These are phyloP conservation scores for Pythium brassicae DNA, from an alignment of 352 stramenopile species.

Conservation along the genomic window DNA sequence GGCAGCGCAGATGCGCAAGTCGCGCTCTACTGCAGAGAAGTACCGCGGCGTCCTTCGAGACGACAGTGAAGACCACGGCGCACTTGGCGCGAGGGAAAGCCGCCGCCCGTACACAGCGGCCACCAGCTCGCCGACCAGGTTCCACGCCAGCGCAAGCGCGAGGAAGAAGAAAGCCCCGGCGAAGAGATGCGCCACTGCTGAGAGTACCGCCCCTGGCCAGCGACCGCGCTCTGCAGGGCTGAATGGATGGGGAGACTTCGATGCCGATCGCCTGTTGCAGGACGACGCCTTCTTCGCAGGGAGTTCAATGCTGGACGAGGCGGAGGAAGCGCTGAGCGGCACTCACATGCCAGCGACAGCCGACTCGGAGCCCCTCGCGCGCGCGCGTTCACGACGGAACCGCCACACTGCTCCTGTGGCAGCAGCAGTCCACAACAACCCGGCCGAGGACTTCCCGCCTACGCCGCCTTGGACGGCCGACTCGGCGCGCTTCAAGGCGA, in stretches of 20 bases:
- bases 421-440: constrained; percentile 4
- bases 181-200: neutral
- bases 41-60: neutral
- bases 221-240: constrained; percentile 10
- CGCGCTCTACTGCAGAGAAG: constrained; percentile 1
- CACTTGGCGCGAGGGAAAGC: neutral
- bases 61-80: neutral
- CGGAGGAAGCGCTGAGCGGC: constrained; percentile 2
- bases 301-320: constrained; percentile 6
- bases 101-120: constrained; percentile 8
- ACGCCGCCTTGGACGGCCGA: neutral
- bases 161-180: constrained; percentile 7
- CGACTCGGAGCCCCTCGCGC: neutral
- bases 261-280: constrained; percentile 40
- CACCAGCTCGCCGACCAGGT: constrained; percentile 6
- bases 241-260: constrained; percentile 57
- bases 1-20: constrained; percentile 3
- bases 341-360: constrained; percentile 1
- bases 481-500: constrained; percentile 1
- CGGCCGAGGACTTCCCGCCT: constrained; percentile 5
- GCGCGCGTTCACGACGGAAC: neutral
- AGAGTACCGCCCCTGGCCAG: neutral
- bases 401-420: constrained; percentile 6
- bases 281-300: constrained; percentile 7
- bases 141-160: neutral